Conservation (phyloP, 495 filamentous ascomycete species). For the Lasiosphaeria ovina region DNA sequence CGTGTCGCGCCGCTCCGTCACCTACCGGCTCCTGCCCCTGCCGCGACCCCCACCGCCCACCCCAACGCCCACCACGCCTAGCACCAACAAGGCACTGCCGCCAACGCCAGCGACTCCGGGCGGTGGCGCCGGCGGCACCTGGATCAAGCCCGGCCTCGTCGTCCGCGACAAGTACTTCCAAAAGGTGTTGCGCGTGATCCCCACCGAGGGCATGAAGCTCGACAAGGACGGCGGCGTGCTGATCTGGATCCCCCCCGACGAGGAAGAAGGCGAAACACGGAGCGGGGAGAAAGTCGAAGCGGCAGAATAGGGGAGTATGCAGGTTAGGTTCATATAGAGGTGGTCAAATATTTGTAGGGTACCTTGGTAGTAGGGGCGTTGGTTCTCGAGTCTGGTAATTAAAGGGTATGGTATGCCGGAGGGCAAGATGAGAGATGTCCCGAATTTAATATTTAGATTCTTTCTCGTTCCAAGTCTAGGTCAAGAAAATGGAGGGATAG, state of each 20-base stretch:
- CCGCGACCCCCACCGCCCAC: background rate
- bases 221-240: conserved; percentile 73
- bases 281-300: conserved; percentile 3
- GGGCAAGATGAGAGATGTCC: no score
- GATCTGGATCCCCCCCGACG: conserved; percentile 57
- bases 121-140: conserved; percentile 35
- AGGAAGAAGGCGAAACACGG: background rate
- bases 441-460: no score
- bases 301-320: background rate
- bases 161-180: conserved; percentile 88
- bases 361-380: no score
- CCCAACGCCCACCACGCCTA: background rate
- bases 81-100: no score
- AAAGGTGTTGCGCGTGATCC: conserved; percentile 72
- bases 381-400: no score
- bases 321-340: background rate
- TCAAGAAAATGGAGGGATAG: no score
- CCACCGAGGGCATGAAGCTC: conserved; percentile 66
- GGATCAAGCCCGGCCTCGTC: conserved; percentile 69
- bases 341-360: background rate
- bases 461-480: no score
- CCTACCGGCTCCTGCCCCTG: conserved; percentile 65
- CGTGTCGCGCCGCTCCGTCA: conserved; percentile 65
- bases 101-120: background rate
- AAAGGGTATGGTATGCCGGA: no score